A percentile compares a stretch with the other conserved stretches of the same genome.
phyloP scores from a whole-genome alignment of 192 early-diverging fungal species.

The Coemansia guatemalensis region DNA sequence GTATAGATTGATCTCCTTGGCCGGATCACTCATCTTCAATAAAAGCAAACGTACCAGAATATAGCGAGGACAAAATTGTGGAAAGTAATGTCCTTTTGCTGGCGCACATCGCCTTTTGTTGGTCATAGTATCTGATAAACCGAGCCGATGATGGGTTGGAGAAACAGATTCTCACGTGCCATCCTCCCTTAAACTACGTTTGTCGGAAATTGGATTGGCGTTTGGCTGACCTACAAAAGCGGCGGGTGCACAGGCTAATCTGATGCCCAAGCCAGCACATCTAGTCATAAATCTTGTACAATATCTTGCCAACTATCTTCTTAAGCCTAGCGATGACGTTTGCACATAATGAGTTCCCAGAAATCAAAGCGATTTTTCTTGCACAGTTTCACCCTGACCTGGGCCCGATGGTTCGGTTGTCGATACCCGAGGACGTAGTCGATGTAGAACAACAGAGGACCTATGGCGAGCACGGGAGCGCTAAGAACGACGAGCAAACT shows the following conservation, averaged over 20 bases:
- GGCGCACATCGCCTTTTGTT: not conserved
- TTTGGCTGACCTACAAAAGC: not conserved
- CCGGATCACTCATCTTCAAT: conserved; percentile 6
- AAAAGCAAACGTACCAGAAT: not conserved
- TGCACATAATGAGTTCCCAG: conserved; percentile 28
- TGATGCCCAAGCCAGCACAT: not conserved
- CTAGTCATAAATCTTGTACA: not conserved
- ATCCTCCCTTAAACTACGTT: not conserved
- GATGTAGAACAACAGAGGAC: conserved; percentile 23
- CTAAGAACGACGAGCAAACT: conserved; percentile 1
- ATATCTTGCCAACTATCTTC: not conserved
- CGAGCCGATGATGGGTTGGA: not conserved
- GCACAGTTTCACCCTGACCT: conserved; percentile 44
- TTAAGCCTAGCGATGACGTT: conserved; percentile 4
- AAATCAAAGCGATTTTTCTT: conserved; percentile 44
- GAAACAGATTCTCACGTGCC: not conserved
- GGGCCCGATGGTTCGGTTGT: conserved; percentile 44
- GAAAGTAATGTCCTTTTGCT: not conserved
- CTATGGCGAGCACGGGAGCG: conserved; percentile 8
- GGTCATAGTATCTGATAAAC: not conserved
- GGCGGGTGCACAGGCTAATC: not conserved
- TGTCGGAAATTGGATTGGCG: not conserved
- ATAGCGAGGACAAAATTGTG: not conserved
- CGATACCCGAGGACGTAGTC: conserved; percentile 44
- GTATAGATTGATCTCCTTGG: conserved; percentile 24